Evolutionary conservation across 2,329 filamentous ascomycete species (phyloP).

Genomic region (Colletotrichum sublineola): DNA sequence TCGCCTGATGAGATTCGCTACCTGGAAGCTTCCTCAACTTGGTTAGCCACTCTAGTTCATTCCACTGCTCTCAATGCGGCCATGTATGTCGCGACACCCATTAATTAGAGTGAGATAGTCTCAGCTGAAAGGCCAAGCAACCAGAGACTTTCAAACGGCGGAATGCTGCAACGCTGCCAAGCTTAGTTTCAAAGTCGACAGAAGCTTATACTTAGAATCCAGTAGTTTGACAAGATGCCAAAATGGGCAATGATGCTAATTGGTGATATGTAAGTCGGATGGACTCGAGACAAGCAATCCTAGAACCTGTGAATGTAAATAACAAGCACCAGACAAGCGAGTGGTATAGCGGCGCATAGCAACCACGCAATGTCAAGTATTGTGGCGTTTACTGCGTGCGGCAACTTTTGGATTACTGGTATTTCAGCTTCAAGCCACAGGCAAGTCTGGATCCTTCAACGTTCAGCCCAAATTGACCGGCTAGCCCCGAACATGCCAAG

Average conservation of each 20-base stretch:
- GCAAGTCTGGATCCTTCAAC: slow-evolving; percentile 3
- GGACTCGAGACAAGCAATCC: neutral
- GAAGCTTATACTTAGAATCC: neutral
- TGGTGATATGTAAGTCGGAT: no score
- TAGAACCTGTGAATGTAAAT: no score
- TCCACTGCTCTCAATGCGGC: neutral
- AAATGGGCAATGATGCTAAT: neutral
- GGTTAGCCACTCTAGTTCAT: slow-evolving; percentile 6
- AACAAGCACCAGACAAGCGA: neutral
- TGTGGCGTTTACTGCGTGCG: slow-evolving; percentile 6
- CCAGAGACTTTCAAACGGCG: no score
- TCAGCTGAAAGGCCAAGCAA: neutral
- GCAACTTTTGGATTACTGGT: neutral
- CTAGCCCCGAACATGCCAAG: neutral
- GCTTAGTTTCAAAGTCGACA: neutral
- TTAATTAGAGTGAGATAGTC: neutral
- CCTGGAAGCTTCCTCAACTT: neutral
- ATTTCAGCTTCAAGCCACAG: slow-evolving; percentile 23
- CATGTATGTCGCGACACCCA: neutral
- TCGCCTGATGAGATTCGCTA: neutral
- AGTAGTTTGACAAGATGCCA: neutral
- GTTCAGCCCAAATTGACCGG: slow-evolving; percentile 5
- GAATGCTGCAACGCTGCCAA: neutral
- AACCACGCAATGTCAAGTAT: neutral
- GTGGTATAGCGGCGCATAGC: neutral